phyloP scores from a whole-genome alignment of 805 yeast species.

The Hanseniaspora hatyaiensis region DNA sequence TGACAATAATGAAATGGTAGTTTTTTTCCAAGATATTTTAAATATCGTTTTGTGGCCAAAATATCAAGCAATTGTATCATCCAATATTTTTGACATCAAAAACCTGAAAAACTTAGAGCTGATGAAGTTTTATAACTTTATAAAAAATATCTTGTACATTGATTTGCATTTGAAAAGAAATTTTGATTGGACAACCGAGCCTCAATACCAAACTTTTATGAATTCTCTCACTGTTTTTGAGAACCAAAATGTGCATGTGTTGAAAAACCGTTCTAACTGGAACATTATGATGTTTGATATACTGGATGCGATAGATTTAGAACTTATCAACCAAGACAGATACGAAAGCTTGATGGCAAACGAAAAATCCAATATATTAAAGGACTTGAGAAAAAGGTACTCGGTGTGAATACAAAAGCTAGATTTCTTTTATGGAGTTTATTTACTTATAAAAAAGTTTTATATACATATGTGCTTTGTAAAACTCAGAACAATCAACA shows the following conservation, averaged over 20 bases:
- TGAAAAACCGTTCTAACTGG: constrained; percentile 1
- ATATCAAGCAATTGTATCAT: constrained; percentile 40
- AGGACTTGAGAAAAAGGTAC: neutral
- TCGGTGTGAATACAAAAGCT: no score
- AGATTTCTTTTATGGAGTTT: no score
- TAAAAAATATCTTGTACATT: constrained; percentile 60
- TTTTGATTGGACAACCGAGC: constrained; percentile 41
- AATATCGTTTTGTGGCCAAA: constrained; percentile 72
- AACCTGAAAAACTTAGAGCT: neutral
- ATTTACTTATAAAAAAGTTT: no score
- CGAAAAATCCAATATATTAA: neutral
- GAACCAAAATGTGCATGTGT: constrained; percentile 20
- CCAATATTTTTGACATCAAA: neutral
- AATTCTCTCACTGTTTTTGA: constrained; percentile 75
- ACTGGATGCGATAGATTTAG: constrained; percentile 1
- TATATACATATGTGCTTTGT: no score
- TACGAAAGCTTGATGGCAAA: neutral
- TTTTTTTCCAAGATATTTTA: constrained; percentile 53
- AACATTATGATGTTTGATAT: constrained; percentile 5
- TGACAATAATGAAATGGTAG: constrained; percentile 31
- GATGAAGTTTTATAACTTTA: constrained; percentile 45
- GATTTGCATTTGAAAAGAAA: constrained; percentile 29
- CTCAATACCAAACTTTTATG: constrained; percentile 54
- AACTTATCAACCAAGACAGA: neutral
- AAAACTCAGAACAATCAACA: no score